phyloP scores from a whole-genome alignment of 495 filamentous ascomycete genomes.

The Neurospora sp. region DNA sequence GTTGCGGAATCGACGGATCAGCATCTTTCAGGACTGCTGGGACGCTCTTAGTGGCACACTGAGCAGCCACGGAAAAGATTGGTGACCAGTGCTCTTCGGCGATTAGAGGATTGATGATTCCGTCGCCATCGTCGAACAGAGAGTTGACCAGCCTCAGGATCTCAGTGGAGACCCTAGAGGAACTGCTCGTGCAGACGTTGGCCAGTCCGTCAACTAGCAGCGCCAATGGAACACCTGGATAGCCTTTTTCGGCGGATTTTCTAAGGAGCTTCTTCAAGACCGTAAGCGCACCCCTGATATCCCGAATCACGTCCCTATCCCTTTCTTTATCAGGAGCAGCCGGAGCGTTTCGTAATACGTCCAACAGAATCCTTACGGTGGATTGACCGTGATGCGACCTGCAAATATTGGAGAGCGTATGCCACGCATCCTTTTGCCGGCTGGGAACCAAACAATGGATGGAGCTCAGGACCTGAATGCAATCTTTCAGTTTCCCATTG shows the following conservation, averaged over 20 bases:
- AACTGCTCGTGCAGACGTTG: conserved; percentile 45
- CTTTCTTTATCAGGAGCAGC: conserved; percentile 41
- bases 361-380: conserved; percentile 53
- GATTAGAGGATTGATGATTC: conserved; percentile 33
- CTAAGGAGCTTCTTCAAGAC: conserved; percentile 55
- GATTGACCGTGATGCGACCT: conserved; percentile 68
- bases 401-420: conserved; percentile 64
- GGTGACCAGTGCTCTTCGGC: conserved; percentile 43
- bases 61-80: conserved; percentile 36
- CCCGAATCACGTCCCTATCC: conserved; percentile 38
- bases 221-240: conserved; percentile 49
- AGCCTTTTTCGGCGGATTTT: conserved; percentile 50
- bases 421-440: conserved; percentile 63
- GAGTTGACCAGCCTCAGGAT: conserved; percentile 44
- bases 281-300: conserved; percentile 57
- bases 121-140: conserved; percentile 33
- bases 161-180: conserved; percentile 39
- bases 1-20: conserved; percentile 1
- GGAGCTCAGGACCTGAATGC: conserved; percentile 71
- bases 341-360: conserved; percentile 46
- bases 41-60: conserved; percentile 31
- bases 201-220: conserved; percentile 49
- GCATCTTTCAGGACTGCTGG: conserved; percentile 8
- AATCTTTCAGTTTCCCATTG: conserved; percentile 50
- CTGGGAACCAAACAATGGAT: conserved; percentile 65